Percentiles rank a stretch among this genome's conserved stretches.
Conservation (phyloP, 2,329 filamentous ascomycete genomes). For the Calonectria henricotiae region DNA sequence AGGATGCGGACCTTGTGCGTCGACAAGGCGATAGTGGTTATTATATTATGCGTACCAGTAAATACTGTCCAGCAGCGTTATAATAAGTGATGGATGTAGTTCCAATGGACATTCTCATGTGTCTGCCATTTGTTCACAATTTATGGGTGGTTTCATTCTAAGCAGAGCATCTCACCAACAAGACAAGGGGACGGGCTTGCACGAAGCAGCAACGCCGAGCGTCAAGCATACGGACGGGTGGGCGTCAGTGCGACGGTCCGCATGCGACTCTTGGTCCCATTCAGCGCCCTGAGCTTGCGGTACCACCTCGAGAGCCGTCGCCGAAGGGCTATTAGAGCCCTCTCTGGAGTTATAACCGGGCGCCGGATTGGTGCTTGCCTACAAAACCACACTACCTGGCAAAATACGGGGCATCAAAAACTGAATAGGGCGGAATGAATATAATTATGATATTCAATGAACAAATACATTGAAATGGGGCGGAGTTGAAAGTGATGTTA, state of each 20-base stretch:
- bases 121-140: not conserved
- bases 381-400: too few relatives aligned
- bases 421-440: too few relatives aligned
- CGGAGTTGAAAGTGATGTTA: too few relatives aligned
- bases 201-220: conserved; percentile 10
- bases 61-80: too few relatives aligned
- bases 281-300: conserved; percentile 1
- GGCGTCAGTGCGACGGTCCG: conserved; percentile 27
- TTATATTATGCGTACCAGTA: not conserved
- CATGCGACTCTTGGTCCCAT: conserved; percentile 28
- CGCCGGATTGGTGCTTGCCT: not conserved
- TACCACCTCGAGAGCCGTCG: not conserved
- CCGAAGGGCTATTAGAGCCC: not conserved
- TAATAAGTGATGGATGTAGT: not conserved
- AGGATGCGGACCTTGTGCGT: conserved; percentile 35
- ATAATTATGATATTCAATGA: too few relatives aligned
- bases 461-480: too few relatives aligned
- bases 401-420: too few relatives aligned
- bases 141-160: too few relatives aligned
- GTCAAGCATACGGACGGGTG: conserved; percentile 14
- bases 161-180: conserved; percentile 7
- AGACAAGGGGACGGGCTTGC: conserved; percentile 16
- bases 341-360: not conserved
- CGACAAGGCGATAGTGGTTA: conserved; percentile 5
- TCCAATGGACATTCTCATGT: not conserved